Evolutionary conservation across 1,284 basidiomycete genomes (phyloP), one percentile per base, ranked within the genome.

Genomic region (Coniferiporia weirii): DNA sequence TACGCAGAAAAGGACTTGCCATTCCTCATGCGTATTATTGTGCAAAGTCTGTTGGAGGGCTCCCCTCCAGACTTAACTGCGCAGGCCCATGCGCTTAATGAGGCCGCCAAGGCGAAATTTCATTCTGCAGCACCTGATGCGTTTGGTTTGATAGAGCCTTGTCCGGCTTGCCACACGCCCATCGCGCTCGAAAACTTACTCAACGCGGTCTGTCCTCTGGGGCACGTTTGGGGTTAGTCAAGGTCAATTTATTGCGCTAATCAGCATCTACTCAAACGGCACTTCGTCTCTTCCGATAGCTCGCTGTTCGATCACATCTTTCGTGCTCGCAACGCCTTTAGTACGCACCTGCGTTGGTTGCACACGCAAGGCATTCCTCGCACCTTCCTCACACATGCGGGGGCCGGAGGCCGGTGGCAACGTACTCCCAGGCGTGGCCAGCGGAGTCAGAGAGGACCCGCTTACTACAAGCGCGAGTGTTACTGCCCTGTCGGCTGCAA

Each of bases 281-380:
- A n/a, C 56, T 40, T 40, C 38, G 12, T 3, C 38, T 40, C 15
- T 7, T 9, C 15, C 15, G 38, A 40, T 55, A 88, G 86, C 77
- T 52, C 81, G 87, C 49, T 89, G 87, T 67, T 85, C 84, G 13
- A 75, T 89, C 57, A 89, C 87, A 49, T 84, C 84, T 40, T 85
- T 87, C 68, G 79, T 89, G 57, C 75, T 89, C 36, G 75, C 85
- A 32, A 88, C 85, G 56, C 78, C 85, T 13, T 76, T 74, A 72
- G 83, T 87, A 20, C 77, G 85, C 58, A 88, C 86, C 9, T 89
- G 87, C 69, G 72, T 86, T 44, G 84, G 85, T 44, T 89, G 87
- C 67, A 77, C 79, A 64, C 76, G 87, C 55, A 89, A 89, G 68
- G 84, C 87, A 9, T 80, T 88, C 64, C 73, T 86, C 8, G 79